A percentile compares a stretch with the other conserved stretches of the same genome.
phyloP scores from a whole-genome alignment of 176 grass and related monocot genomes.

The Aegilops bicornis region DNA sequence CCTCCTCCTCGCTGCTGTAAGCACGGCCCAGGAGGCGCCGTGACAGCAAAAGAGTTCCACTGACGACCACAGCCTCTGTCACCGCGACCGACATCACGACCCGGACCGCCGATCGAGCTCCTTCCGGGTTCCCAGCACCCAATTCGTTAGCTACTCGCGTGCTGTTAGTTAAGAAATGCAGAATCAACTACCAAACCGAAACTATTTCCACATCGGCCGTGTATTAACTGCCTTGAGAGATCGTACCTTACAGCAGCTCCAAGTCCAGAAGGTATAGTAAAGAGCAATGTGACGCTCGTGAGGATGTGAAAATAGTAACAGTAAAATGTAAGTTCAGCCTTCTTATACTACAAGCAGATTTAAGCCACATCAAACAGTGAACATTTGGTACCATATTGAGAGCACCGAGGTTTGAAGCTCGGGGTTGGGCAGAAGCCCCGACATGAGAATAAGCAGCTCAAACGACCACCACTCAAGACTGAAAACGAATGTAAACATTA shows the following conservation, averaged over 20 bases:
- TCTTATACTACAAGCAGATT: background rate
- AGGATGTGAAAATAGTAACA: constrained; percentile 48
- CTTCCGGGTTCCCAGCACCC: constrained; percentile 76
- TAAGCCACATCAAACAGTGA: background rate
- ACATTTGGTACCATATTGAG: constrained; percentile 52
- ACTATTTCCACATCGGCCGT: background rate
- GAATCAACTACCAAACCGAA: background rate
- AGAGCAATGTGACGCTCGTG: constrained; percentile 62
- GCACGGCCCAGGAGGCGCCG: constrained; percentile 59
- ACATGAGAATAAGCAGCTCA: constrained; percentile 82
- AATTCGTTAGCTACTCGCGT: constrained; percentile 90
- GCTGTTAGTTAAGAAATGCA: constrained; percentile 32
- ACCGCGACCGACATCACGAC: constrained; percentile 64
- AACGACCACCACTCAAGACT: constrained; percentile 97
- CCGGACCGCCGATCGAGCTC: constrained; percentile 58
- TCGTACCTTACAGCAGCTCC: constrained; percentile 78
- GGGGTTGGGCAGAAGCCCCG: constrained; percentile 78
- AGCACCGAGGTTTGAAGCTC: constrained; percentile 85
- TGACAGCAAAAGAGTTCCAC: constrained; percentile 42
- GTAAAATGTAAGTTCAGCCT: background rate
- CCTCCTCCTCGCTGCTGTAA: constrained; percentile 84
- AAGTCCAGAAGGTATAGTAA: constrained; percentile 60
- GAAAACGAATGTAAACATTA: background rate
- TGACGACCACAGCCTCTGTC: constrained; percentile 53
- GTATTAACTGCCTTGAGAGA: background rate